A percentile compares a stretch with the other conserved stretches of the same genome.
Conservation (phyloP, 768 basidiomycete genomes). For the Leccinum aurantiacum region DNA sequence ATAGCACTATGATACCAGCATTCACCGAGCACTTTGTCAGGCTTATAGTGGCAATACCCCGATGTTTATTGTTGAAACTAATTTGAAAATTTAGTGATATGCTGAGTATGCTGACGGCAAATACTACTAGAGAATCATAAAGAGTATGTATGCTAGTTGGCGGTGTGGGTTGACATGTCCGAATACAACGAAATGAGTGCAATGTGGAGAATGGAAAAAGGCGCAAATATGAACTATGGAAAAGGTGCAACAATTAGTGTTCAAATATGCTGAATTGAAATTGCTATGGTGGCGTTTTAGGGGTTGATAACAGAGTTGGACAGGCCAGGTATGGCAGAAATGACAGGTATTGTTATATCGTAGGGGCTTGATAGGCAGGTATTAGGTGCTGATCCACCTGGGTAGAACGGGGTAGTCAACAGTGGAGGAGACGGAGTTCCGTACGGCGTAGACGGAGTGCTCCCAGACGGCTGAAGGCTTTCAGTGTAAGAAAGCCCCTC, state of each 20-base stretch:
- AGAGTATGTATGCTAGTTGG: conserved; percentile 17
- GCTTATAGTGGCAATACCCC: conserved; percentile 5
- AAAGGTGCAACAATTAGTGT: conserved; percentile 16
- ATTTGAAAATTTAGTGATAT: conserved; percentile 1
- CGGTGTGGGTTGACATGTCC: conserved; percentile 9
- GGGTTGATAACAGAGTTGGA: conserved; percentile 12
- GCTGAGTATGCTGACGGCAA: conserved; percentile 15
- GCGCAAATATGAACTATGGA: conserved; percentile 22
- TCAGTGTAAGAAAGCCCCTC: conserved; percentile 14
- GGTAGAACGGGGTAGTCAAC: conserved; percentile 33
- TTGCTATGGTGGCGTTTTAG: conserved; percentile 11
- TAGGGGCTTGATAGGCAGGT: conserved; percentile 9
- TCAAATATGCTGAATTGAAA: conserved; percentile 2
- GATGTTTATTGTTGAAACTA: conserved; percentile 20
- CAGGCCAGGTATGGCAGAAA: conserved; percentile 20
- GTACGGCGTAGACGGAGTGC: conserved; percentile 12
- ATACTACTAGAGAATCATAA: conserved; percentile 21
- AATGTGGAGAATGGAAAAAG: conserved; percentile 3
- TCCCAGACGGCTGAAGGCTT: conserved; percentile 8
- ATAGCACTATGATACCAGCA: conserved; percentile 2
- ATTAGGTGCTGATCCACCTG: conserved; percentile 15
- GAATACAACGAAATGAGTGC: conserved; percentile 15
- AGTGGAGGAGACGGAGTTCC: conserved; percentile 27
- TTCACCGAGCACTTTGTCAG: not conserved
- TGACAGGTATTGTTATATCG: conserved; percentile 8